phyloP scores from a whole-genome alignment of 495 filamentous ascomycete genomes.

The Trypethelium eluteriae region DNA sequence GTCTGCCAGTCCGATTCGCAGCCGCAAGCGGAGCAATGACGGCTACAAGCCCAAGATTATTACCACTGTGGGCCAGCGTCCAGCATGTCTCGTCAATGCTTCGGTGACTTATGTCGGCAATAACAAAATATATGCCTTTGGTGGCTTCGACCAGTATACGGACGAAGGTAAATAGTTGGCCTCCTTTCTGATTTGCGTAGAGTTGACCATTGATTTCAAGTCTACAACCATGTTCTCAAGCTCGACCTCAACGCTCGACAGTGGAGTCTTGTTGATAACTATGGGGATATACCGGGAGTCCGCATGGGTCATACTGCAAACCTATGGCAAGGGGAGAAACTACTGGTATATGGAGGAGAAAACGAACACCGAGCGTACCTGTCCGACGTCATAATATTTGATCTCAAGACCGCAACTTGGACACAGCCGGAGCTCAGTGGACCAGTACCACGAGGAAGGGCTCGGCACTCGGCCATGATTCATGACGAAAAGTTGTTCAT shows the following conservation, averaged over 20 bases:
- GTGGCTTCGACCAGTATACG: constrained; percentile 97
- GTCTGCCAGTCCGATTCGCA: constrained; percentile 64
- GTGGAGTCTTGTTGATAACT: constrained; percentile 96
- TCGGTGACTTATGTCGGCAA: constrained; percentile 95
- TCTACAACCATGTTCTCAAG: constrained; percentile 94
- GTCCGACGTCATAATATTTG: constrained; percentile 91
- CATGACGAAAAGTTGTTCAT: constrained; percentile 96
- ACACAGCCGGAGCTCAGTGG: constrained; percentile 81
- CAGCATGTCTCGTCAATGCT: constrained; percentile 93
- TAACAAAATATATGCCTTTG: constrained; percentile 95
- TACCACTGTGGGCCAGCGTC: constrained; percentile 65
- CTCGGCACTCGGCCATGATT: constrained; percentile 86
- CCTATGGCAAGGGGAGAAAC: constrained; percentile 85
- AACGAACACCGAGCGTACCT: constrained; percentile 95
- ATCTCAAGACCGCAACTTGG: constrained; percentile 88
- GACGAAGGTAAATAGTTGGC: constrained; percentile 59
- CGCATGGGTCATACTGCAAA: constrained; percentile 98
- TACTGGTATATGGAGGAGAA: constrained; percentile 93
- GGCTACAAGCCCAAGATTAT: constrained; percentile 74
- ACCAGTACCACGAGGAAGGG: constrained; percentile 74
- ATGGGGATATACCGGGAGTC: constrained; percentile 95
- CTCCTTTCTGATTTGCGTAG: neutral
- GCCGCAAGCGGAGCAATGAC: constrained; percentile 54
- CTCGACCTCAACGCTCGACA: constrained; percentile 77
- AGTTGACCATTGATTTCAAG: constrained; percentile 34